phyloP scores from a whole-genome alignment of 768 basidiomycete genomes.

The Russula abietina region DNA sequence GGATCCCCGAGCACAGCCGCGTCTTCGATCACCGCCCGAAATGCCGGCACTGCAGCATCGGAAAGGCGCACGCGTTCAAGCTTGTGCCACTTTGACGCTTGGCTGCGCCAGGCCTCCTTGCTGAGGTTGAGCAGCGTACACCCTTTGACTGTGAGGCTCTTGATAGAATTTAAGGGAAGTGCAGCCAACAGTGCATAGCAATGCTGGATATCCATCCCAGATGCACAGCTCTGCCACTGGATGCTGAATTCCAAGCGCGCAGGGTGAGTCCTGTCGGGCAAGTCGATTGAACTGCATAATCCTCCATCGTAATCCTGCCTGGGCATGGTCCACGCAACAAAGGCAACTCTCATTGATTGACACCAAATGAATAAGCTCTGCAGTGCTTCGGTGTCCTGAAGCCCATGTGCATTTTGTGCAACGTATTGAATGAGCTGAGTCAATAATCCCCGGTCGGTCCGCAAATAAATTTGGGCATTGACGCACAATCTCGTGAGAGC shows the following conservation, averaged over 20 bases:
- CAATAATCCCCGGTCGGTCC: accelerated
- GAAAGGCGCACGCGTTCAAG: neutral
- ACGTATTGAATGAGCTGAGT: neutral
- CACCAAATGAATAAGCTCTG: neutral
- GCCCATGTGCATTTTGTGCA: neutral
- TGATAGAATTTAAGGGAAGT: slow-evolving; percentile 39
- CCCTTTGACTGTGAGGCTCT: neutral
- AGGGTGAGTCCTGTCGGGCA: neutral
- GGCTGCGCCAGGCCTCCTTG: neutral
- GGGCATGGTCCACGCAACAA: neutral
- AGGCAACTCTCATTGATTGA: neutral
- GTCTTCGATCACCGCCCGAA: neutral
- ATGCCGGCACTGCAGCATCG: neutral
- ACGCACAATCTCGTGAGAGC: neutral
- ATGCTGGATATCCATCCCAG: no score
- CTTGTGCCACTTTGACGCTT: neutral
- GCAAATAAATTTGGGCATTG: neutral
- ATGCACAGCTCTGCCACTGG: slow-evolving; percentile 22
- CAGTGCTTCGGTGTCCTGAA: neutral
- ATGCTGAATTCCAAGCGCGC: neutral
- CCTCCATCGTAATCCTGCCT: neutral
- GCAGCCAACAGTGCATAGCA: no score
- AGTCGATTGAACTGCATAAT: neutral
- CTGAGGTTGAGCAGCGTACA: neutral
- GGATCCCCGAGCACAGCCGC: no score